A percentile compares a stretch with the other conserved stretches of the same genome.
Conservation (phyloP, 192 early-diverging fungal genomes). For the Backusella tuberculispora region DNA sequence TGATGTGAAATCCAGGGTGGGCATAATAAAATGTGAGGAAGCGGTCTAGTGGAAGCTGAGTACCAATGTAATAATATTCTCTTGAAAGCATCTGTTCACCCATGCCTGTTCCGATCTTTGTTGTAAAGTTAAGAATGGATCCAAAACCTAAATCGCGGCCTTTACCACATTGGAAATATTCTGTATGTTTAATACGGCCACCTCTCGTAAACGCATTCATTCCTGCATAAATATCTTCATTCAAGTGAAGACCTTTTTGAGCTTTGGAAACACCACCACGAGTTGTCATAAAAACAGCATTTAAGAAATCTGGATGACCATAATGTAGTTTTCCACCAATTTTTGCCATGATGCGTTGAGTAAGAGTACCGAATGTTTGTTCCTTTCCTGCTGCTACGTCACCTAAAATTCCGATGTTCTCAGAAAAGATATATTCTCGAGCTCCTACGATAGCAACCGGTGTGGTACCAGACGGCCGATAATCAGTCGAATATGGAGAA, state of each 20-base stretch:
- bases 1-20: constrained; percentile 89
- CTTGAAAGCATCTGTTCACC: constrained; percentile 93
- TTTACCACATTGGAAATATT: constrained; percentile 92
- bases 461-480: constrained; percentile 52
- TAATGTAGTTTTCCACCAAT: constrained; percentile 82
- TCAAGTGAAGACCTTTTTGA: constrained; percentile 88
- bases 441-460: constrained; percentile 89
- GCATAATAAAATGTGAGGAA: constrained; percentile 90
- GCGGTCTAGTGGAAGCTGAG: constrained; percentile 81
- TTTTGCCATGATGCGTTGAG: constrained; percentile 85
- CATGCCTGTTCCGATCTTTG: constrained; percentile 93
- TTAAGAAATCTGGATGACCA: constrained; percentile 90
- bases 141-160: constrained; percentile 89
- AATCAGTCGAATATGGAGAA: constrained; percentile 72
- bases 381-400: constrained; percentile 92
- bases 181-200: constrained; percentile 86
- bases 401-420: constrained; percentile 82
- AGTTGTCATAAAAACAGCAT: constrained; percentile 86
- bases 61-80: constrained; percentile 89
- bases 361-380: constrained; percentile 84
- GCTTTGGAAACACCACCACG: constrained; percentile 89
- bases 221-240: constrained; percentile 93
- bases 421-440: constrained; percentile 86
- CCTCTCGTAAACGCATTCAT: constrained; percentile 88
- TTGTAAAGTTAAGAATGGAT: constrained; percentile 87